Evolutionary conservation across 2,329 filamentous ascomycete genomes (phyloP).

Genomic region (Cercospora zeae-maydis): DNA sequence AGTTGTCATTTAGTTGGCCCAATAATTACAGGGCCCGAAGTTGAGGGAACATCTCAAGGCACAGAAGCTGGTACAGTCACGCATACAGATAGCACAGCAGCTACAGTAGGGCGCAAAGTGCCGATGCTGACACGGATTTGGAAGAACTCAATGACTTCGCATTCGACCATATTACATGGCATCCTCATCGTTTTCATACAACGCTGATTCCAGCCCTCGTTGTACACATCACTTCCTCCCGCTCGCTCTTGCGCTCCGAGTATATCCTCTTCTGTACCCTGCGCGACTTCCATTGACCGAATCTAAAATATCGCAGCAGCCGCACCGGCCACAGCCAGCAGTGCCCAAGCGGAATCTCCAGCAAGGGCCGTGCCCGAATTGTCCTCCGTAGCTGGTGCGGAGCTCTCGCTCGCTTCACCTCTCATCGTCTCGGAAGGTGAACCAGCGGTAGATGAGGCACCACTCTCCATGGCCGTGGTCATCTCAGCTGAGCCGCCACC

Average conservation of each 20-base stretch:
- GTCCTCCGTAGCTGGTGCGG: neutral
- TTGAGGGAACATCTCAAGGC: too few relatives aligned
- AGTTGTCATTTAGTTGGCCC: neutral
- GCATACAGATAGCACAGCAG: neutral
- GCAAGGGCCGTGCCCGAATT: neutral
- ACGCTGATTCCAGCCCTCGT: neutral
- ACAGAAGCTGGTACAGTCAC: neutral
- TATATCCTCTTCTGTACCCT: neutral
- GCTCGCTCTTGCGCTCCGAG: neutral
- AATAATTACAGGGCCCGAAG: neutral
- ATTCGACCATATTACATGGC: neutral
- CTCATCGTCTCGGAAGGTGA: neutral
- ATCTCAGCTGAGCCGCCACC: neutral
- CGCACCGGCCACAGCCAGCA: neutral
- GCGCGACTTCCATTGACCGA: neutral
- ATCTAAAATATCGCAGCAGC: neutral
- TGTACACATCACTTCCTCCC: neutral
- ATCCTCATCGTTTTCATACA: neutral
- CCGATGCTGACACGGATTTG: neutral
- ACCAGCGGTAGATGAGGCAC: neutral
- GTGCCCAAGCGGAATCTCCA: neutral
- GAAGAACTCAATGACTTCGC: neutral
- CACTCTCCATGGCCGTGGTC: neutral
- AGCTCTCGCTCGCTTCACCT: neutral
- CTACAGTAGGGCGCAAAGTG: neutral